Conservation (phyloP, 768 basidiomycete species). For the Mycena indigotica region DNA sequence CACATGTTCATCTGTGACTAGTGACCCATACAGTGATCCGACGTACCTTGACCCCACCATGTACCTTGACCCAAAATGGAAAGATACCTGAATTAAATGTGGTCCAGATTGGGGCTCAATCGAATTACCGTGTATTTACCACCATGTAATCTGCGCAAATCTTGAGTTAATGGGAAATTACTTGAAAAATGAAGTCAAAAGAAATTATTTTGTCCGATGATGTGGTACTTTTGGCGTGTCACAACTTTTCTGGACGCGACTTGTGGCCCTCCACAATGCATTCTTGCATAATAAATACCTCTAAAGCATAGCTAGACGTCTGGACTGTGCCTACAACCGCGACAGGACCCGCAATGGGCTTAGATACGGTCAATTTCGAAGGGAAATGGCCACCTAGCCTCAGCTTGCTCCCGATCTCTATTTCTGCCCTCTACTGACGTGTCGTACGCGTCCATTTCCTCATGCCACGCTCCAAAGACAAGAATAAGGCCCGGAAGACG, state of each 20-base stretch:
- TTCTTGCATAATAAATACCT: not conserved
- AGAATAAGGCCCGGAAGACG: not conserved
- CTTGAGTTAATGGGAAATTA: not conserved
- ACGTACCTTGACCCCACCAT: not conserved
- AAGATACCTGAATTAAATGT: not conserved
- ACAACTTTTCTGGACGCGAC: not conserved
- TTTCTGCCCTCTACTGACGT: not conserved
- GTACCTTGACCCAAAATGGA: not conserved
- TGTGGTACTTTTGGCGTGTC: not conserved
- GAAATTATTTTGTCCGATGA: not conserved
- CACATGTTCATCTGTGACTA: too few relatives aligned
- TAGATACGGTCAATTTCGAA: too few relatives aligned
- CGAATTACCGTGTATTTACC: not conserved
- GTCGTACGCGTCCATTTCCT: not conserved
- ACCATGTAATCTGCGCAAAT: not conserved
- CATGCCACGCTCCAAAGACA: not conserved
- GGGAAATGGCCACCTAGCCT: not conserved
- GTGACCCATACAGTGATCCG: not conserved
- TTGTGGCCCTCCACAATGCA: not conserved
- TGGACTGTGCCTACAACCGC: not conserved
- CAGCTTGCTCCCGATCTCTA: not conserved
- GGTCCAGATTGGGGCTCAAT: not conserved
- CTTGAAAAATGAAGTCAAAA: not conserved
- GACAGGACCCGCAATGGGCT: not conserved
- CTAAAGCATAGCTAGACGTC: not conserved